phyloP scores from a whole-genome alignment of 202 grass and related monocot species.

The Musa balbisiana region DNA sequence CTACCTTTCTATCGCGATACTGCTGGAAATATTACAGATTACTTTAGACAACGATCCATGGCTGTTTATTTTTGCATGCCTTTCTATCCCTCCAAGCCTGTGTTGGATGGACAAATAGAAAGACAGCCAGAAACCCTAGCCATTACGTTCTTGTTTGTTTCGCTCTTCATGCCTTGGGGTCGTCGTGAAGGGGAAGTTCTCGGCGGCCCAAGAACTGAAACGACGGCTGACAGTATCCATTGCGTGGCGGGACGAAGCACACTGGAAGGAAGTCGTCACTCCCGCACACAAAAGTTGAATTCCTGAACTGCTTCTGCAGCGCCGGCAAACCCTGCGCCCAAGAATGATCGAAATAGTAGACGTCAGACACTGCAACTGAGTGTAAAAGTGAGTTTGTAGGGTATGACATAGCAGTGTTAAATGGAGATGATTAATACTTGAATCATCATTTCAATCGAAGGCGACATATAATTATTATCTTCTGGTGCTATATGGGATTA shows the following conservation, averaged over 20 bases:
- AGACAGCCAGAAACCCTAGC: not conserved
- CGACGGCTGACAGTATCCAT: not conserved
- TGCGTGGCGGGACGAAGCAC: not conserved
- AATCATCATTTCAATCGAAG: no score
- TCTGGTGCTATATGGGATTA: no score
- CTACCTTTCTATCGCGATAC: no score
- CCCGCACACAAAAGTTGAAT: not conserved
- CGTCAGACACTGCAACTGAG: no score
- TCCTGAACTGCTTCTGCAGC: not conserved
- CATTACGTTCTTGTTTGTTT: not conserved
- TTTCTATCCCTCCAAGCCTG: not conserved
- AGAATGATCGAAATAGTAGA: not conserved
- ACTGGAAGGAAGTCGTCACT: not conserved
- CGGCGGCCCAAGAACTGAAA: not conserved
- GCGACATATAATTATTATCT: no score
- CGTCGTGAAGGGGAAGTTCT: no score
- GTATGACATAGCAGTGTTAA: no score
- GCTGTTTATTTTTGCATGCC: not conserved
- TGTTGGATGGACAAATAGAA: conserved; percentile 1
- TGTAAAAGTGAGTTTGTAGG: no score
- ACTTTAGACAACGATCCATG: no score
- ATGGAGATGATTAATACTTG: no score
- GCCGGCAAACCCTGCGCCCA: not conserved
- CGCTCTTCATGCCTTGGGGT: not conserved
- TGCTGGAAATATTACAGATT: no score